Conservation (phyloP, 345 rosid species). For the Tarenaya hassleriana region DNA sequence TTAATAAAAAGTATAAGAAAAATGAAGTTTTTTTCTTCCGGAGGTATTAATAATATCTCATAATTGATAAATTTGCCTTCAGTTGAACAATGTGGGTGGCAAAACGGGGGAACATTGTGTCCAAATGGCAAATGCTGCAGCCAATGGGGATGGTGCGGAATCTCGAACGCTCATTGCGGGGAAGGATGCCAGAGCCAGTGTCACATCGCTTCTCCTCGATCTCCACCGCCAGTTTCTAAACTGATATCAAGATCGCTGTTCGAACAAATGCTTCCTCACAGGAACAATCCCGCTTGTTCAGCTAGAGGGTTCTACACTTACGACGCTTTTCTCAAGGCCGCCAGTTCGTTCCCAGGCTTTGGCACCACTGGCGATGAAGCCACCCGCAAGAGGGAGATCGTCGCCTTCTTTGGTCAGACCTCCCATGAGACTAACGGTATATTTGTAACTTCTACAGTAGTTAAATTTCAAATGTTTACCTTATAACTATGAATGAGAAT, state of each 20-base stretch:
- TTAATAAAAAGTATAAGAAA: too few relatives aligned
- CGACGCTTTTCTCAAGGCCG: constrained; percentile 55
- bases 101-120: constrained; percentile 31
- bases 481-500: neutral
- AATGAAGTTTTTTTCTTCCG: too few relatives aligned
- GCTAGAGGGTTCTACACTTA: constrained; percentile 57
- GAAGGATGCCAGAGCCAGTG: constrained; percentile 43
- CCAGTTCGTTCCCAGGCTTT: constrained; percentile 41
- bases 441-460: neutral
- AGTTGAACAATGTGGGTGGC: constrained; percentile 40
- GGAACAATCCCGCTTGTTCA: constrained; percentile 46
- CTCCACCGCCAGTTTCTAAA: neutral
- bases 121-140: constrained; percentile 27
- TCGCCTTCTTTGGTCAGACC: constrained; percentile 64
- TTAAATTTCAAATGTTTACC: too few relatives aligned
- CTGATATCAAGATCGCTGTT: constrained; percentile 36
- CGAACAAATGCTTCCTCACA: constrained; percentile 44
- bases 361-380: constrained; percentile 34
- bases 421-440: constrained; percentile 59
- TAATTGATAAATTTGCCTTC: too few relatives aligned
- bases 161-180: constrained; percentile 23
- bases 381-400: constrained; percentile 44
- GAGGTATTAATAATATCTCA: too few relatives aligned
- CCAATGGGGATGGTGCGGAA: constrained; percentile 38
- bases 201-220: neutral